Conservation (phyloP, 768 basidiomycete species). For the Mycena belliarum region DNA sequence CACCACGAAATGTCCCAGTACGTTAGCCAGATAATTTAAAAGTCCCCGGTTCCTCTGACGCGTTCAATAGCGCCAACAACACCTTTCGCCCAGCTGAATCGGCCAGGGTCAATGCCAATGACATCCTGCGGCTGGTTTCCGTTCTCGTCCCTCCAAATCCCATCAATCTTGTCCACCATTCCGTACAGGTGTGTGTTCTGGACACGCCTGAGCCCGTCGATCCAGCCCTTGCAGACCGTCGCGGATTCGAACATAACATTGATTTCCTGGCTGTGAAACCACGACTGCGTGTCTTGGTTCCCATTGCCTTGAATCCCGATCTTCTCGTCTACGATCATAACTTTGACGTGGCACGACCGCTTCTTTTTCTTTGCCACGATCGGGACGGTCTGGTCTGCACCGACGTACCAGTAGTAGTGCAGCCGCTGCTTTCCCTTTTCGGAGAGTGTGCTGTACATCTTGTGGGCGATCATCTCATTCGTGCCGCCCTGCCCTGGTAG, state of each 20-base stretch:
- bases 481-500: constrained; percentile 72
- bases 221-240: constrained; percentile 56
- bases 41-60: constrained; percentile 34
- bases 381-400: constrained; percentile 65
- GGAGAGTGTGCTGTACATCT: constrained; percentile 54
- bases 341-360: constrained; percentile 73
- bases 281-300: constrained; percentile 70
- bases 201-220: constrained; percentile 49
- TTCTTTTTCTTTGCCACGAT: constrained; percentile 67
- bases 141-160: constrained; percentile 56
- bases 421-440: constrained; percentile 46
- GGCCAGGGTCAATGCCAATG: constrained; percentile 38
- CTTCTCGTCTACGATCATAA: constrained; percentile 65
- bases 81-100: constrained; percentile 42
- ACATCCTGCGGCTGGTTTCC: constrained; percentile 41
- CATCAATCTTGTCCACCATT: constrained; percentile 43
- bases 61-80: constrained; percentile 43
- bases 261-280: constrained; percentile 73
- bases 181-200: constrained; percentile 61
- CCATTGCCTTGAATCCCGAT: constrained; percentile 71
- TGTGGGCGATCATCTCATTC: constrained; percentile 66
- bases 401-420: constrained; percentile 58
- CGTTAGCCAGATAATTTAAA: constrained; percentile 3
- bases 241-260: constrained; percentile 64
- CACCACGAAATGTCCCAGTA: background rate